Base-by-base conservation (phyloP, 768 basidiomycete genomes). In the Pleurotus salmoneostramineus region DNA sequence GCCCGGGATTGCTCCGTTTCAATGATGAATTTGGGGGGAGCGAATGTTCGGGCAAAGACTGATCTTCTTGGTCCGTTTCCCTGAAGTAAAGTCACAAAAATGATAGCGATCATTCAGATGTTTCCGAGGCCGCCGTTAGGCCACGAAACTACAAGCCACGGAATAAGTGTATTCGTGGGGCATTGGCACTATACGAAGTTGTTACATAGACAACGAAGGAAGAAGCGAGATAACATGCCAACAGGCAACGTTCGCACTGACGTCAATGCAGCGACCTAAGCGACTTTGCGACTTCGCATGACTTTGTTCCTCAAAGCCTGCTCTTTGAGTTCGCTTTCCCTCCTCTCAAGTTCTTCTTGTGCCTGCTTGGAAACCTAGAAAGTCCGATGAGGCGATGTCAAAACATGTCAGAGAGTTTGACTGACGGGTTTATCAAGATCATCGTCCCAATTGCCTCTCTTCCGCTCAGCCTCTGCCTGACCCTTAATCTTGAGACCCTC, bases 231-330 rank as follows among this genome's bases (percentile, higher is more conserved):
- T 11, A 15, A 17, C 15, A 11, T 11, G 15, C 44, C 44, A 10
- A 45, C 6, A 17, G 17, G n/a, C 6, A 10, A 14, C 8, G 17
- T 17, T 11, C n/a, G 44, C 44, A 6, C 44, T 15, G 44, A 45
- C 12, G 44, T n/a, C 12, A 11, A 45, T 6, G 40, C 44, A 6
- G 31, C 27, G 1, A 34, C 17, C 45, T 49, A 49, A 34, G 21
- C 27, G 8, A 33, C 73, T 67, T 88, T 90, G 62, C 89, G 76
- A 33, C 87, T 88, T 66, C 87, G 77, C 66, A 81, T 72, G 47
- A 93, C 91, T 67, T 93, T 93, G 66, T 93, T 92, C 65, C 91
- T 81, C 67, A 93, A 69, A 11, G 91, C 89, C 67, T 75, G 83
- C 64, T 93, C 91, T 68, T 91, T 93, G 59, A 93, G 67, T 65